Percentiles rank a stretch among this genome's conserved stretches.
These are phyloP conservation scores for Saprolegnia diclina DNA, from an alignment of 352 stramenopile species.

Conservation along the genomic window DNA sequence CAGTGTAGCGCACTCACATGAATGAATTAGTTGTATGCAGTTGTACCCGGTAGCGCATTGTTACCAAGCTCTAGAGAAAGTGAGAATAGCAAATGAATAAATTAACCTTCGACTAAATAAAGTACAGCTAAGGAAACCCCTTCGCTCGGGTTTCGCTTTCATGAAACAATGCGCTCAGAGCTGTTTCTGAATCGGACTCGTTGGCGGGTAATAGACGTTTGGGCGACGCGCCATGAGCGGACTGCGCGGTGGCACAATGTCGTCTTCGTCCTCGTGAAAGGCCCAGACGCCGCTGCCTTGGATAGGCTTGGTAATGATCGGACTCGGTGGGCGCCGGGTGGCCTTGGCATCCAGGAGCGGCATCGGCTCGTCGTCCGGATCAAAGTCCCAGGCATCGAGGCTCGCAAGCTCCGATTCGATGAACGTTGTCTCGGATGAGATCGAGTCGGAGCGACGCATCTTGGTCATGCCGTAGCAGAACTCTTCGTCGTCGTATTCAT, in stretches of 20 bases:
- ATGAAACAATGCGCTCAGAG: too few relatives aligned
- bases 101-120: too few relatives aligned
- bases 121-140: too few relatives aligned
- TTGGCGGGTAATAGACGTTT: constrained; percentile 3
- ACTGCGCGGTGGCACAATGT: background rate
- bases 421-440: background rate
- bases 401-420: constrained; percentile 1
- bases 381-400: background rate
- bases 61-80: too few relatives aligned
- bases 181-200: constrained; percentile 12
- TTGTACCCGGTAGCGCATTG: too few relatives aligned
- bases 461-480: constrained; percentile 2
- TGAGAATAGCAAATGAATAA: too few relatives aligned
- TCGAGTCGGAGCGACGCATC: constrained; percentile 4
- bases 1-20: too few relatives aligned
- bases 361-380: background rate
- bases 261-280: background rate
- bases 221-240: background rate
- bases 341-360: too few relatives aligned
- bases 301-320: too few relatives aligned
- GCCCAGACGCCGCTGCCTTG: background rate
- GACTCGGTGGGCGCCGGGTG: too few relatives aligned
- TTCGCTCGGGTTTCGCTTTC: too few relatives aligned
- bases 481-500: background rate
- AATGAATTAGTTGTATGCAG: too few relatives aligned